Evolutionary conservation across 2,329 filamentous ascomycete genomes (phyloP).

Genomic region (Microsporum canis): DNA sequence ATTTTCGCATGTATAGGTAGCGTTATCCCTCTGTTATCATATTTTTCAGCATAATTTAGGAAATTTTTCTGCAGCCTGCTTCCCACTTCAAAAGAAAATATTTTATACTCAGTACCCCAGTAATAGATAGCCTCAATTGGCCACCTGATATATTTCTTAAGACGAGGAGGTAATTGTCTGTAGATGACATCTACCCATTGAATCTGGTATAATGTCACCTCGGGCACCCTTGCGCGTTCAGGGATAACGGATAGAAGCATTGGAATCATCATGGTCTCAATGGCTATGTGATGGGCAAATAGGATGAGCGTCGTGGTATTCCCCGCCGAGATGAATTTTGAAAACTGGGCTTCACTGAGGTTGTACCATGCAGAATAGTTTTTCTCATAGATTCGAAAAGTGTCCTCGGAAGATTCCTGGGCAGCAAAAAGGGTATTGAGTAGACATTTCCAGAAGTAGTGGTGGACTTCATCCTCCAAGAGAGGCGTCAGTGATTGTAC

Average conservation of each 20-base stretch:
- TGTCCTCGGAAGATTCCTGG: neutral
- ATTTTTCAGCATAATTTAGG: neutral
- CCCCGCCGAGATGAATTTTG: neutral
- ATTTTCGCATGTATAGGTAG: neutral
- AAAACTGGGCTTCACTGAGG: neutral
- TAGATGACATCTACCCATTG: conserved; percentile 2
- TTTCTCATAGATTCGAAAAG: neutral
- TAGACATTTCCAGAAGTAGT: neutral
- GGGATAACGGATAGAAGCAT: neutral
- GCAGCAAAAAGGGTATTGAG: neutral
- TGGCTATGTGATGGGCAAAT: neutral
- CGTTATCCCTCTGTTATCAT: neutral
- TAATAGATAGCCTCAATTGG: neutral
- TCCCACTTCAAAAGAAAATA: neutral
- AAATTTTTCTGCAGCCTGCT: neutral
- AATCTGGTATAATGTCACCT: neutral
- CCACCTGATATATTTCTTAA: neutral
- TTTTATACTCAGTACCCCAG: neutral
- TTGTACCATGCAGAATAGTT: conserved; percentile 1
- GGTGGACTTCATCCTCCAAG: neutral
- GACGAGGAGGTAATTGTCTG: neutral
- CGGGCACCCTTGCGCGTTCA: neutral
- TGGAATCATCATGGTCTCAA: neutral
- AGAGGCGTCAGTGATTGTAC: neutral
- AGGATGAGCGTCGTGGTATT: neutral